Evolutionary conservation across 805 yeast genomes (phyloP).

Genomic region (Osmozyma mogii): DNA sequence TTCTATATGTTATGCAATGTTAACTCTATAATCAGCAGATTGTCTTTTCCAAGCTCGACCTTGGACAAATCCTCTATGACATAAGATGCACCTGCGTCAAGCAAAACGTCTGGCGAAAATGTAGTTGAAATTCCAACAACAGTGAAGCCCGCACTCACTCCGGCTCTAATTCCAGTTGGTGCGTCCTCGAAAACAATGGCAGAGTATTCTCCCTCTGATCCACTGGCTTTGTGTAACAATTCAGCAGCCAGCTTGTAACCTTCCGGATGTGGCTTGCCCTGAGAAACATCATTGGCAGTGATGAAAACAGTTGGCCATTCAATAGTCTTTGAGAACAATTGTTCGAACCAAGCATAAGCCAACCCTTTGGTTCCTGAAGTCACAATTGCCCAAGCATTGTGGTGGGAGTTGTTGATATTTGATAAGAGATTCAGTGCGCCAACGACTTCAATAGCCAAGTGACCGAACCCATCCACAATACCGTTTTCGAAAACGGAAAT

Average conservation of each 20-base stretch:
- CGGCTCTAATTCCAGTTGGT: conserved; percentile 14
- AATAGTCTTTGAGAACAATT: too few species aligned
- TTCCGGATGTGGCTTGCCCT: conserved; percentile 16
- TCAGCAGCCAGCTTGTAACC: conserved; percentile 11
- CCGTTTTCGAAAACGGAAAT: conserved; percentile 6
- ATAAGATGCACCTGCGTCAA: conserved; percentile 13
- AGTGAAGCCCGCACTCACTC: conserved; percentile 12
- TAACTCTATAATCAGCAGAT: too few species aligned
- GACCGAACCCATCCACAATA: conserved; percentile 12
- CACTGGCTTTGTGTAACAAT: background rate
- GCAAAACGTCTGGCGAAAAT: conserved; percentile 9
- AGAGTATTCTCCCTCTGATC: too few species aligned
- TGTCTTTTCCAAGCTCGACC: too few species aligned
- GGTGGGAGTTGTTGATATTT: conserved; percentile 2
- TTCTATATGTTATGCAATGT: too few species aligned
- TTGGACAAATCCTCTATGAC: conserved; percentile 13
- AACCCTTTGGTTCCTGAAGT: conserved; percentile 14
- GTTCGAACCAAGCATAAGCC: conserved; percentile 14
- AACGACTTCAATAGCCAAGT: conserved; percentile 10
- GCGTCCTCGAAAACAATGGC: conserved; percentile 17
- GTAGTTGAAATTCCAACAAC: conserved; percentile 16
- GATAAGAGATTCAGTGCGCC: conserved; percentile 8
- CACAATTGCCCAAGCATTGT: conserved; percentile 15
- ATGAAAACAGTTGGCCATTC: conserved; percentile 14
- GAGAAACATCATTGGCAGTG: conserved; percentile 14